phyloP scores from a whole-genome alignment of 2,329 filamentous ascomycete genomes.

The Capronia coronata region DNA sequence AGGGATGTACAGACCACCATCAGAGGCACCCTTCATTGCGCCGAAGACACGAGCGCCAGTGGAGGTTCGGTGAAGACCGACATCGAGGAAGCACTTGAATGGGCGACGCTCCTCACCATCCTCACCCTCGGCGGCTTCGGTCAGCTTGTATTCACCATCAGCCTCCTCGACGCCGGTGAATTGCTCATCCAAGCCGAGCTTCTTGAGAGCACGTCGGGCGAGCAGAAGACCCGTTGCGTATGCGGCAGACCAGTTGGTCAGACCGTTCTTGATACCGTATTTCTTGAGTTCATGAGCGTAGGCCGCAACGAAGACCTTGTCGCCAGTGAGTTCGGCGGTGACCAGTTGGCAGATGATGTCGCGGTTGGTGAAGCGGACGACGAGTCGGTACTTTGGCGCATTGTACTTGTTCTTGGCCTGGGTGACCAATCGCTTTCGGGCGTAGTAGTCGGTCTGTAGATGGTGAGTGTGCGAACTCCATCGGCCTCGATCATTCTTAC shows the following conservation, averaged over 20 bases:
- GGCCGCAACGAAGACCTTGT: slow-evolving; percentile 90
- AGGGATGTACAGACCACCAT: slow-evolving; percentile 92
- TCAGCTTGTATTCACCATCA: slow-evolving; percentile 91
- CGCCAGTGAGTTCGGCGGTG: slow-evolving; percentile 88
- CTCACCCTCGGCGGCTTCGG: slow-evolving; percentile 85
- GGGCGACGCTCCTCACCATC: slow-evolving; percentile 84
- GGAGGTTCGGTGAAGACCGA: slow-evolving; percentile 93
- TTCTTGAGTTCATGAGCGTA: slow-evolving; percentile 97
- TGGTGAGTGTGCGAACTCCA: slow-evolving; percentile 3
- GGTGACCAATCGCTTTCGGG: slow-evolving; percentile 97
- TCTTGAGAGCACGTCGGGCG: slow-evolving; percentile 92
- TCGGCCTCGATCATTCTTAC: slow-evolving; percentile 7
- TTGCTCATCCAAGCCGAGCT: slow-evolving; percentile 88
- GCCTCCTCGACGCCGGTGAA: slow-evolving; percentile 96
- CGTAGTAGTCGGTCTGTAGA: slow-evolving; percentile 94
- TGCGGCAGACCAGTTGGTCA: slow-evolving; percentile 99
- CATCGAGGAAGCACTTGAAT: slow-evolving; percentile 99
- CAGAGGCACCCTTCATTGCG: slow-evolving; percentile 98
- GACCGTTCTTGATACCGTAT: slow-evolving; percentile 96
- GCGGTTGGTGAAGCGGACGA: slow-evolving; percentile 98
- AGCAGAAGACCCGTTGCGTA: slow-evolving; percentile 96
- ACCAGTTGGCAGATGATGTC: slow-evolving; percentile 99
- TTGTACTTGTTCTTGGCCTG: slow-evolving; percentile 99
- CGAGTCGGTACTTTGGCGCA: slow-evolving; percentile 98
- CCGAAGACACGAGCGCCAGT: slow-evolving; percentile 98